These are phyloP conservation scores for Mycothermus thermophilus DNA, from an alignment of 495 filamentous ascomycete genomes.

Conservation along the genomic window DNA sequence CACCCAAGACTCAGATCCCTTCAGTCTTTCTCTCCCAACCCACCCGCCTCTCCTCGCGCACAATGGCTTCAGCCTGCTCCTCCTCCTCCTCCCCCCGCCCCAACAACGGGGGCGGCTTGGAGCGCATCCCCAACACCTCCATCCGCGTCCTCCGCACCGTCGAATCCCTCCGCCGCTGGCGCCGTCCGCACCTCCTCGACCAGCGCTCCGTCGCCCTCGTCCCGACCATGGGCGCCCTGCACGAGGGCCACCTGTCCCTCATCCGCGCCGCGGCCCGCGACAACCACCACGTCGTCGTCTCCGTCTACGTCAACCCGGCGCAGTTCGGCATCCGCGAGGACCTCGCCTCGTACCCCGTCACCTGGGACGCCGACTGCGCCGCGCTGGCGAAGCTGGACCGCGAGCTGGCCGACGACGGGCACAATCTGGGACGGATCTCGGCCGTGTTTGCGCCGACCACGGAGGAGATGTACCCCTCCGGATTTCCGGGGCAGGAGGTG, in stretches of 20 bases:
- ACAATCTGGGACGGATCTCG: conserved; percentile 50
- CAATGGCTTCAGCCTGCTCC: conserved; percentile 18
- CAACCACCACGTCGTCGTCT: conserved; percentile 74
- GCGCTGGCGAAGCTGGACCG: conserved; percentile 53
- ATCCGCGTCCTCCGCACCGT: conserved; percentile 68
- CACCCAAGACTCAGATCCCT: not conserved
- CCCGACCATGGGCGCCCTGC: conserved; percentile 93
- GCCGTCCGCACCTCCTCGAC: conserved; percentile 50
- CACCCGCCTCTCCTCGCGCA: too few relatives aligned
- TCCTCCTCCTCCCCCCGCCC: not conserved
- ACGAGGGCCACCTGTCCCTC: conserved; percentile 77
- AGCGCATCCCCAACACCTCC: conserved; percentile 37
- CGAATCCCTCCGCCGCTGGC: conserved; percentile 54
- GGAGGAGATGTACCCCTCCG: conserved; percentile 69
- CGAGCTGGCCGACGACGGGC: conserved; percentile 47
- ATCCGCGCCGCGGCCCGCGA: conserved; percentile 75
- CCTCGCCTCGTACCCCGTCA: conserved; percentile 76
- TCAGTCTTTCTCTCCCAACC: not conserved
- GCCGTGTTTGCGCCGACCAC: conserved; percentile 80
- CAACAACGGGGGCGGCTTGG: conserved; percentile 8
- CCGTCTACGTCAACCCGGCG: conserved; percentile 89
- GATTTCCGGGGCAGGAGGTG: conserved; percentile 68
- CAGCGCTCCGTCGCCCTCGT: conserved; percentile 72
- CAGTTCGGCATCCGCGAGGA: conserved; percentile 92
- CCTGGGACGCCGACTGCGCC: conserved; percentile 61